Evolutionary conservation across 768 basidiomycete species (phyloP).

Genomic region (Boletus vinaceobasis): DNA sequence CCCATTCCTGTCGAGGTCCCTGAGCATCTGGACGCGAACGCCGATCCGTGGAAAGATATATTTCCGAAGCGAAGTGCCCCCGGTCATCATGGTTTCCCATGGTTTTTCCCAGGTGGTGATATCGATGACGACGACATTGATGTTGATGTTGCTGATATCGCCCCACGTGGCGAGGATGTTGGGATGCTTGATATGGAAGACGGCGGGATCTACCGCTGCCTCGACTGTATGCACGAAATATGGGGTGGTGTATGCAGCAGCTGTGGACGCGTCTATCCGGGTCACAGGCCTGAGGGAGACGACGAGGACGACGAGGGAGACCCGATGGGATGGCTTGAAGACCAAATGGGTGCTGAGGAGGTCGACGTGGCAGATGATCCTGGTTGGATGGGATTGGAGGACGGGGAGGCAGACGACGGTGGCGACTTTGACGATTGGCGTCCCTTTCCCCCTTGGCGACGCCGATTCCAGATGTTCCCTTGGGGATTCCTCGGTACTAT

Average conservation of each 20-base stretch:
- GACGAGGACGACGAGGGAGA: conserved; percentile 29
- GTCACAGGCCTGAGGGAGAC: conserved; percentile 37
- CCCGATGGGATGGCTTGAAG: conserved; percentile 34
- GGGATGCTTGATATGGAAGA: conserved; percentile 75
- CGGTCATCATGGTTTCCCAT: conserved; percentile 16
- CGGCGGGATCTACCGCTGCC: conserved; percentile 71
- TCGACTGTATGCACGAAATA: conserved; percentile 77
- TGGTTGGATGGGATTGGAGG: conserved; percentile 33
- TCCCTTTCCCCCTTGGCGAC: conserved; percentile 18
- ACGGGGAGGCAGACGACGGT: conserved; percentile 33
- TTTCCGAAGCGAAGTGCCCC: conserved; percentile 37
- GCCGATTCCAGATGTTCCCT: conserved; percentile 11
- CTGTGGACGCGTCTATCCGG: conserved; percentile 60
- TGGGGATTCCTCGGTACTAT: conserved; percentile 18
- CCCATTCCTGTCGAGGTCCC: conserved; percentile 28
- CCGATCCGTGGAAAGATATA: conserved; percentile 66
- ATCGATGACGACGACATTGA: conserved; percentile 19
- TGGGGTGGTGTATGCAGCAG: conserved; percentile 61
- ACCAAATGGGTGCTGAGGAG: conserved; percentile 36
- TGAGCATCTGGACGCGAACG: conserved; percentile 21
- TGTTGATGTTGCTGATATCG: conserved; percentile 6
- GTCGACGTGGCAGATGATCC: conserved; percentile 29
- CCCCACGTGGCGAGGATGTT: conserved; percentile 36
- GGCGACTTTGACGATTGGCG: conserved; percentile 25
- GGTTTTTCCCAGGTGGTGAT: conserved; percentile 23